Base-by-base conservation (phyloP, 2,329 filamentous ascomycete species). In the Pyricularia sp. region DNA sequence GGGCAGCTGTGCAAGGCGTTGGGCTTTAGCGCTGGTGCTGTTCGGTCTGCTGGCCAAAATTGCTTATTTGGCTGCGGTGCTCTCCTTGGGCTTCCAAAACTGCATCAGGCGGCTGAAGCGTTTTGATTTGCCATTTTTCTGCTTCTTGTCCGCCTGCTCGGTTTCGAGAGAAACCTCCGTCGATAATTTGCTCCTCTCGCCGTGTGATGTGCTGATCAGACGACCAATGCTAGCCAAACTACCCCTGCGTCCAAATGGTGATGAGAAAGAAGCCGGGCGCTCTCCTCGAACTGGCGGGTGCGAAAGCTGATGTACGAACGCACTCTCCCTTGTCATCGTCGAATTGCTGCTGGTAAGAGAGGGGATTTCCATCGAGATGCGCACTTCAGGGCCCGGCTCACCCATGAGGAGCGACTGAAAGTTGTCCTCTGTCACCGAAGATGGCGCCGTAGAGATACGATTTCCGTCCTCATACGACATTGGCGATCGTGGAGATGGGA, bases 211-310 rank as follows among this genome's bases (percentile, higher is more conserved):
- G 76, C 88, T 91, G 74, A 94, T 91, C 58, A 94, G 82, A 66
- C 91, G 87, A 72, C 91, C 92, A 33, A 94, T 81, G 74, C 91
- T 93, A 33, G 88, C 91, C 72, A 94, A 85, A 75, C 91, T 94
- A 4, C 89, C 90, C 68, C 92, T 86, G 61, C 89, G 87, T 26
- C 89, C 59, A 70, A 90, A 89, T 3, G 86, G 84, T 12, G 84
- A 82, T 14, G 85, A 85, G 31, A 90, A 85, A 0, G 88, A 90
- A 5, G 86, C 84, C 0, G 88, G 88, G 4, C 88, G 84, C 72
- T 88, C 85, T 25, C 87, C 84, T 20, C 82, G 80, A 36, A 83
- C 79, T 3, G 79, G 80, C 61, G 82, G 77, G 65, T 83, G 82
- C 9, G 82, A 82, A 71, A 85, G 81, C 42, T 84, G 81, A 71